Base-by-base conservation (phyloP, 164 flowering plant species). In the Chimonanthus praecox region DNA sequence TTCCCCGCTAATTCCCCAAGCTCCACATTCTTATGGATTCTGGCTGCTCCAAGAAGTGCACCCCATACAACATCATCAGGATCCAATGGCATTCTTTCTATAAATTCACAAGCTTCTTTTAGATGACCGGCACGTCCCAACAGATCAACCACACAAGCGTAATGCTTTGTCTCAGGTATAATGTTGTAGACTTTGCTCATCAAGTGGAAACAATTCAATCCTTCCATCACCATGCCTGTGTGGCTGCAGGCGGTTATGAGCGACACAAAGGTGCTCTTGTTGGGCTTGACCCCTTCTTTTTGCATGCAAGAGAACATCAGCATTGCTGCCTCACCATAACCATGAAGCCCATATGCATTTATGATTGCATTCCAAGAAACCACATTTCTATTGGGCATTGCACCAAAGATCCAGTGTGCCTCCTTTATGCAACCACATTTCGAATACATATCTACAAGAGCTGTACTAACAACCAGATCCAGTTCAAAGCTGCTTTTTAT, bases 401-500 rank as follows among this genome's bases (percentile, higher is more conserved):
- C 68, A 18, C 46, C 20, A 20, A 73, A 73, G 3, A 67, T 64
- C 75, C 43, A 9, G 44, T 13, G 46, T 2, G 75, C 70, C 33
- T 67, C 49, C 49, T 54, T 65, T 45, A 73, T 44, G 70, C 49
- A 67, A 45, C 96, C 96, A 73, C 94, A 89, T 79, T 91, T 91
- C n/a, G 92, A 88, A 77, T 91, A 89, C 92, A 88, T 86, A 83
- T 91, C 94, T 9, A 91, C 80, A 64, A 91, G 89, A 71, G 96
- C 93, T 63, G 96, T 89, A n/a, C 70, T 68, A 20, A 73, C 70
- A 67, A 66, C 49, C n/a, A 73, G 43, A 67, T 67, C 71, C 44
- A 47, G 45, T 16, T 54, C 71, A 13, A 67, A 66, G 4, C 70
- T 50, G 46, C 45, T 73, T 58, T 62, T 54, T 11, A 66, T 16